These are phyloP conservation scores for Fusarium tanahbumbuense DNA, from an alignment of 2,329 filamentous ascomycete genomes.

Conservation along the genomic window DNA sequence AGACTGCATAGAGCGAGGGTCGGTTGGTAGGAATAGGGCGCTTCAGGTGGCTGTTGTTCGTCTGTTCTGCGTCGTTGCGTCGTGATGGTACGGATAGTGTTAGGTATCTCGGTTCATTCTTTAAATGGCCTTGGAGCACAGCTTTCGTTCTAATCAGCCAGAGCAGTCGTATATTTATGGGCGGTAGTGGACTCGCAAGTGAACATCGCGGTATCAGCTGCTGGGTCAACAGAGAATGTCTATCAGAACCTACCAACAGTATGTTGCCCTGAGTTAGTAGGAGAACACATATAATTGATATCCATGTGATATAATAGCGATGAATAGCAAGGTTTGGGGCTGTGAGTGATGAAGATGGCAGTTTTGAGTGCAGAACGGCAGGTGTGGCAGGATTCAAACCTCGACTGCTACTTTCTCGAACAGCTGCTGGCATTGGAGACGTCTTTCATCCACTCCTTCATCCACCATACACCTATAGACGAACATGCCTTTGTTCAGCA, in stretches of 20 bases:
- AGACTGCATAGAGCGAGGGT: neutral
- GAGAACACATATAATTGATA: neutral
- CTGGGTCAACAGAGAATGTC: neutral
- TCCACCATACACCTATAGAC: neutral
- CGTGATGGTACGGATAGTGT: neutral
- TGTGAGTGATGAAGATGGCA: neutral
- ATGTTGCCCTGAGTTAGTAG: neutral
- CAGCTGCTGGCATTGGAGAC: neutral
- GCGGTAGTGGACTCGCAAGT: neutral
- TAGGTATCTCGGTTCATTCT: neutral
- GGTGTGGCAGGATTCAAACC: neutral
- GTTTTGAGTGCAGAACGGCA: neutral
- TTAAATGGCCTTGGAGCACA: neutral
- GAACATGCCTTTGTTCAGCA: neutral
- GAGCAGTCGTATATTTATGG: neutral
- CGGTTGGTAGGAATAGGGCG: neutral
- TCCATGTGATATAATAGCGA: neutral
- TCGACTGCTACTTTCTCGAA: neutral
- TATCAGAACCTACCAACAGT: neutral
- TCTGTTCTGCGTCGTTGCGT: neutral
- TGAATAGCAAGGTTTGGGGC: neutral
- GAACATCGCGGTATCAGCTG: neutral
- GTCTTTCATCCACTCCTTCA: neutral
- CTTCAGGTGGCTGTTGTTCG: neutral
- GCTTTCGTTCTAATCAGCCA: neutral